A percentile compares a stretch with the other conserved stretches of the same genome.
Conservation (phyloP, 2,329 filamentous ascomycete species). For the Camptophora hylomeconis region DNA sequence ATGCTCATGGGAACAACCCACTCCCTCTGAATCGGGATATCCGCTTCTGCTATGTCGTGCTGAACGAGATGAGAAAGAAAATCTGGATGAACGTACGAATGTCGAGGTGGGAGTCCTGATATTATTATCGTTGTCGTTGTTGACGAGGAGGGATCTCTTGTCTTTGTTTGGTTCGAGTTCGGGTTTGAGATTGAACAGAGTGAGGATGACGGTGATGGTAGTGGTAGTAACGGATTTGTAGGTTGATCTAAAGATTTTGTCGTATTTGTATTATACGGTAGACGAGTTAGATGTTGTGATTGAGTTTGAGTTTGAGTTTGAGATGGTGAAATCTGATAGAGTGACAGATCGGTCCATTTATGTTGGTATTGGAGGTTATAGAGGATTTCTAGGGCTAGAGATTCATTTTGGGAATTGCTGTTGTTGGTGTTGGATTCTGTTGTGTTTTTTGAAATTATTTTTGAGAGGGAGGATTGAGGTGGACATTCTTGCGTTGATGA, state of each 20-base stretch:
- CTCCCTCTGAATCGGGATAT: conserved; percentile 37
- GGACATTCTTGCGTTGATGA: too few relatives aligned
- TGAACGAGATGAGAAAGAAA: conserved; percentile 49
- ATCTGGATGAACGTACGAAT: conserved; percentile 51
- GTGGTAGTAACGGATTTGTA: conserved; percentile 1
- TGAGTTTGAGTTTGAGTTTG: conserved; percentile 21
- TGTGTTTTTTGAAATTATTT: too few relatives aligned
- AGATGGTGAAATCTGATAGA: conserved; percentile 30
- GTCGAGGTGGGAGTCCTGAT: conserved; percentile 47
- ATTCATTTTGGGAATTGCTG: conserved; percentile 19
- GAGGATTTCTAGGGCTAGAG: conserved; percentile 44
- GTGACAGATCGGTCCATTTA: conserved; percentile 43
- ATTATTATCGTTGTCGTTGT: conserved; percentile 26
- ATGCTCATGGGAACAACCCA: conserved; percentile 48
- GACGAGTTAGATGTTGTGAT: conserved; percentile 10
- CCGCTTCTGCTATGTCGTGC: conserved; percentile 32
- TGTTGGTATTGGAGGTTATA: conserved; percentile 55
- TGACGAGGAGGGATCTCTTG: not conserved
- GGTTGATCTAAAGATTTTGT: too few relatives aligned
- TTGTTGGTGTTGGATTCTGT: too few relatives aligned
- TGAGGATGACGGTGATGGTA: conserved; percentile 1
- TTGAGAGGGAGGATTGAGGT: too few relatives aligned
- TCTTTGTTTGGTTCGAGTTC: not conserved
- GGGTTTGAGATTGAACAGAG: conserved; percentile 2
- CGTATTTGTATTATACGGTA: too few relatives aligned